Percentiles rank a stretch among this genome's conserved stretches.
Evolutionary conservation across 2,329 filamentous ascomycete genomes (phyloP).

Genomic region (Sporothrix sp.): DNA sequence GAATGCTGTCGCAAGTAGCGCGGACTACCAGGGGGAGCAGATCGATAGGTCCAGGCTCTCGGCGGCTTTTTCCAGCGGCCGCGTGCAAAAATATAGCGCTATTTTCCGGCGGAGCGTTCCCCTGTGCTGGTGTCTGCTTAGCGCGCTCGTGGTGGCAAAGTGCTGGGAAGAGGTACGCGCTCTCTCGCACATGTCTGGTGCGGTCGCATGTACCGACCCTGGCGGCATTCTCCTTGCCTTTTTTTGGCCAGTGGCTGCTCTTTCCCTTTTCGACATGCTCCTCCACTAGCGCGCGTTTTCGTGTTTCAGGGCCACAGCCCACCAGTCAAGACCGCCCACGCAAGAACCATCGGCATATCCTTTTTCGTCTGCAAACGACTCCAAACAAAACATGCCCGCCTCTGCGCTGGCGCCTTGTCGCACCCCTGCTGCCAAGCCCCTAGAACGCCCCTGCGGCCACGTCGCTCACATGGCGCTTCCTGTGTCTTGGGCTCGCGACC

Average conservation of each 20-base stretch:
- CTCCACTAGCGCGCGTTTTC: slow-evolving; percentile 3
- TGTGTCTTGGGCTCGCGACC: not conserved
- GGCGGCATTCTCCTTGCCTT: not conserved
- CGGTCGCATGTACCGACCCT: not conserved
- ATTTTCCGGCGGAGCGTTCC: not conserved
- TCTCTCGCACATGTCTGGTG: not conserved
- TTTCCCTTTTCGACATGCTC: not conserved
- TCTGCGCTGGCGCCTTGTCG: not conserved
- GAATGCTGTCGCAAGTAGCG: not conserved
- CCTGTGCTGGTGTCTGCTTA: not conserved
- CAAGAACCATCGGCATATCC: not conserved
- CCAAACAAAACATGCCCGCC: not conserved
- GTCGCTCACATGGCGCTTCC: not conserved
- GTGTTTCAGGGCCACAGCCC: slow-evolving; percentile 1
- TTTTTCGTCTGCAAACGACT: too few relatives aligned
- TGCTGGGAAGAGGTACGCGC: not conserved
- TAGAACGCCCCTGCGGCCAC: slow-evolving; percentile 5
- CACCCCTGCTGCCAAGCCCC: slow-evolving; percentile 10
- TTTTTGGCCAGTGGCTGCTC: not conserved
- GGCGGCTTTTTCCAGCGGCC: not conserved
- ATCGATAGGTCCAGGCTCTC: not conserved
- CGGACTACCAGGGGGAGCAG: not conserved
- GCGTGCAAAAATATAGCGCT: slow-evolving; percentile 1
- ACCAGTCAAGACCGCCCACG: not conserved
- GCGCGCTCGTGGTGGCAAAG: not conserved